phyloP scores from a whole-genome alignment of 768 basidiomycete species.

The Rhizopogon roseolus region DNA sequence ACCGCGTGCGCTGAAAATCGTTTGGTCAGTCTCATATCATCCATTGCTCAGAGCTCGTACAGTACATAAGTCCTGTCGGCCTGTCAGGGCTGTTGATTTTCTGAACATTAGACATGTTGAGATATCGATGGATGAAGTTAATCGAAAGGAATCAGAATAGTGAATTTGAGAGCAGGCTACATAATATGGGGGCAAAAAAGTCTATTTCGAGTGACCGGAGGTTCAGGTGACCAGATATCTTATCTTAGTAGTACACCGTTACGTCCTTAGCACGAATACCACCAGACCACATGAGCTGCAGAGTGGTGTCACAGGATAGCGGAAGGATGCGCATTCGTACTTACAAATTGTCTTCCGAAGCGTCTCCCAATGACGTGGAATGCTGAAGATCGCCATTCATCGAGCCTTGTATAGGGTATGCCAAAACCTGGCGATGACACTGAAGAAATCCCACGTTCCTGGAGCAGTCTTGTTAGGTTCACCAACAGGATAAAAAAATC shows the following conservation, averaged over 20 bases:
- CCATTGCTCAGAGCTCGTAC: neutral
- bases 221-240: constrained; percentile 2
- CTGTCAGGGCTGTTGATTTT: constrained; percentile 50
- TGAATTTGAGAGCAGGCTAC: neutral
- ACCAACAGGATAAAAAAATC: constrained; percentile 1
- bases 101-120: constrained; percentile 43
- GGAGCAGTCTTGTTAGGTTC: neutral
- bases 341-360: neutral
- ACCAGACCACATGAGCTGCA: neutral
- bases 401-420: neutral
- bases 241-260: neutral
- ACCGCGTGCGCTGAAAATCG: constrained; percentile 44
- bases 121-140: neutral
- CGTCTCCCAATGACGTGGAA: neutral
- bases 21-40: neutral
- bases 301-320: constrained; percentile 1
- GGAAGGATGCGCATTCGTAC: neutral
- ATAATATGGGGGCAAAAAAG: neutral
- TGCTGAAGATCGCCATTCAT: neutral
- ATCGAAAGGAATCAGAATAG: neutral
- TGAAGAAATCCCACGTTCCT: constrained; percentile 1
- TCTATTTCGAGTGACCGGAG: neutral
- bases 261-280: neutral
- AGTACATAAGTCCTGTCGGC: constrained; percentile 17
- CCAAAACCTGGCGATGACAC: neutral